A percentile compares a stretch with the other conserved stretches of the same genome.
Conservation (phyloP, 208 protist genomes). For the Lotmaria passim region DNA sequence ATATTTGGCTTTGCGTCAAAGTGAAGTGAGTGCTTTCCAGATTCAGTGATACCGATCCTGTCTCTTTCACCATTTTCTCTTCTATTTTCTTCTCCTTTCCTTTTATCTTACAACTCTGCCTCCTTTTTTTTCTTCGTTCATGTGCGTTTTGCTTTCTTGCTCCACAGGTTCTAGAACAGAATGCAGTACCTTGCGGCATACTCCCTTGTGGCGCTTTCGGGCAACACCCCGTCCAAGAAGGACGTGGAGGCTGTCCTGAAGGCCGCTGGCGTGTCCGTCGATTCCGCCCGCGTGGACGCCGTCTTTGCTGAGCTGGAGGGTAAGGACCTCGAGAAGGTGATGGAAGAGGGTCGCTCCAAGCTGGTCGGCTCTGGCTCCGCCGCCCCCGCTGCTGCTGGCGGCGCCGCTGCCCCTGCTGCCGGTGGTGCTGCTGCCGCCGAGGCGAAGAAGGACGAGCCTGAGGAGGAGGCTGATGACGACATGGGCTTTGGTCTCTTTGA, state of each 20-base stretch:
- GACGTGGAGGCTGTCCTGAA: constrained; percentile 92
- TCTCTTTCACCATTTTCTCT: too few species aligned
- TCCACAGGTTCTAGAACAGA: constrained; percentile 17
- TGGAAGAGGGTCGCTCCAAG: constrained; percentile 87
- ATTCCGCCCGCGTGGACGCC: constrained; percentile 66
- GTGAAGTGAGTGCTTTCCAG: too few species aligned
- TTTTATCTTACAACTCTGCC: neutral
- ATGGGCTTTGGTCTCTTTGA: constrained; percentile 94
- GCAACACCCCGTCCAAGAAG: constrained; percentile 77
- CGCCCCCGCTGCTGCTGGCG: constrained; percentile 42
- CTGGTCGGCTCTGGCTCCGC: constrained; percentile 70
- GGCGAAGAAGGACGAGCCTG: constrained; percentile 57
- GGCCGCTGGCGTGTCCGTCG: constrained; percentile 81
- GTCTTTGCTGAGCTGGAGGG: constrained; percentile 87
- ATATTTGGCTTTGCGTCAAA: too few species aligned
- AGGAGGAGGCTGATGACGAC: constrained; percentile 89
- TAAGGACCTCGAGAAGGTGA: constrained; percentile 92
- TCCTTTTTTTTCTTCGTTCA: constrained; percentile 13
- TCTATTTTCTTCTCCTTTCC: neutral
- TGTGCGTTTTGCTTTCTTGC: constrained; percentile 16
- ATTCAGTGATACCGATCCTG: too few species aligned
- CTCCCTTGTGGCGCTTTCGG: constrained; percentile 86
- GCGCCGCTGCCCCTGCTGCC: constrained; percentile 45
- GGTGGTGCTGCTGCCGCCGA: constrained; percentile 52
- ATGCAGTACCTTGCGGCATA: constrained; percentile 96